Evolutionary conservation across 805 yeast genomes (phyloP).

Genomic region (Jamesozyma lodderae): DNA sequence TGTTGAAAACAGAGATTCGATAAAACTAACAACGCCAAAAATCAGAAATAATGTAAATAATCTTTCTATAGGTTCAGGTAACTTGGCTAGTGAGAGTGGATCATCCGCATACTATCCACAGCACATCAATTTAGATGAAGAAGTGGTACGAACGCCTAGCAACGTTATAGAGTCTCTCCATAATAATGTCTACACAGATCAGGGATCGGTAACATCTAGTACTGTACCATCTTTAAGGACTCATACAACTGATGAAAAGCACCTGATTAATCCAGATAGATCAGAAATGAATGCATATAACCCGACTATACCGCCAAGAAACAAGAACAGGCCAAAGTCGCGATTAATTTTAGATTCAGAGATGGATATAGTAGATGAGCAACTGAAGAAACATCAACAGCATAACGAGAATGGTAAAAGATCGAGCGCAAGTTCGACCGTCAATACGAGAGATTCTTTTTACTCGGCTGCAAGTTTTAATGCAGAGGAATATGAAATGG

Average conservation of each 20-base stretch:
- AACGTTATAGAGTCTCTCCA: background rate
- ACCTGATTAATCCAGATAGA: conserved; percentile 15
- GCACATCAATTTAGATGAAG: too few species aligned
- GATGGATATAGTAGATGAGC: conserved; percentile 4
- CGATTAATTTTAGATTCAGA: conserved; percentile 13
- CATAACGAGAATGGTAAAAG: background rate
- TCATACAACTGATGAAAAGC: conserved; percentile 8
- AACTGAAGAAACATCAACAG: background rate
- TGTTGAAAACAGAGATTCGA: conserved; percentile 4
- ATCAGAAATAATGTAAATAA: background rate
- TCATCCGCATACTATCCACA: conserved; percentile 12
- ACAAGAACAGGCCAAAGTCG: conserved; percentile 26
- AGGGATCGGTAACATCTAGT: conserved; percentile 20
- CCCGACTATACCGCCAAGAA: conserved; percentile 30
- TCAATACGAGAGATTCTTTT: background rate
- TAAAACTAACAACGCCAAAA: conserved; percentile 9
- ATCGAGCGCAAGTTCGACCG: background rate
- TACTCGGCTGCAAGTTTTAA: too few species aligned
- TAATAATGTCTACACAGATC: conserved; percentile 6
- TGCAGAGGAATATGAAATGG: background rate
- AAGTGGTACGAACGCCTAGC: too few species aligned
- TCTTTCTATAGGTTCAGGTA: conserved; percentile 13
- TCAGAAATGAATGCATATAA: conserved; percentile 17
- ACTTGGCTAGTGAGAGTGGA: conserved; percentile 17
- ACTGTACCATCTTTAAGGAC: conserved; percentile 22